Percentiles rank a stretch among this genome's conserved stretches.
Conservation (phyloP, 164 flowering plant species). For the Platanus orientalis region DNA sequence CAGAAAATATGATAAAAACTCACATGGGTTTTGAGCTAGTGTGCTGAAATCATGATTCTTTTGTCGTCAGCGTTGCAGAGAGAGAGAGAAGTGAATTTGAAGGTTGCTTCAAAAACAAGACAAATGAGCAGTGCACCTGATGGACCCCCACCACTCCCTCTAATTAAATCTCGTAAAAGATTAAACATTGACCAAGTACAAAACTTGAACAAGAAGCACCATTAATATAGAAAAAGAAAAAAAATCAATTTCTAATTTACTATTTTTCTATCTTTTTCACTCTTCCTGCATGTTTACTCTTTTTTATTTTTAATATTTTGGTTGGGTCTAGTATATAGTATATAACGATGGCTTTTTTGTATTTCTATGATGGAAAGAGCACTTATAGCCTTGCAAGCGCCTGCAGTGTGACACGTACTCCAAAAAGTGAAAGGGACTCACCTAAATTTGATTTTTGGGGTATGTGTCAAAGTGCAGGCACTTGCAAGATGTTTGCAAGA, state of each 20-base stretch:
- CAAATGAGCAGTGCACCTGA: constrained; percentile 71
- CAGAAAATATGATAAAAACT: constrained; percentile 42
- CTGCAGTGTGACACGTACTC: not conserved
- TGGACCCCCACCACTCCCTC: constrained; percentile 57
- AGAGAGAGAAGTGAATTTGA: constrained; percentile 33
- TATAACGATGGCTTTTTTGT: too few relatives aligned
- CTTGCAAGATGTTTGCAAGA: too few relatives aligned
- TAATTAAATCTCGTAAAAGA: constrained; percentile 16
- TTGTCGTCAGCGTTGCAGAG: constrained; percentile 60
- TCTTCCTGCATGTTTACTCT: not conserved
- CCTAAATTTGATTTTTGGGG: not conserved
- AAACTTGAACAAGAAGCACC: constrained; percentile 32
- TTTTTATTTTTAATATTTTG: too few relatives aligned
- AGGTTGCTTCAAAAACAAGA: constrained; percentile 89
- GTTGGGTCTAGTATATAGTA: too few relatives aligned
- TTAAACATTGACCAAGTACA: constrained; percentile 14
- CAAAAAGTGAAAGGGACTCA: not conserved
- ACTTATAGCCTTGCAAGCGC: too few relatives aligned
- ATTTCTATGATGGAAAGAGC: too few relatives aligned
- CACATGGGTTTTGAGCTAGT: constrained; percentile 82
- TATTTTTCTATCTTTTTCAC: not conserved
- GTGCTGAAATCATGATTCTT: constrained; percentile 70
- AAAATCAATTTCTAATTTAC: not conserved
- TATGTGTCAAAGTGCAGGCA: not conserved
- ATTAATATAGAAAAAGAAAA: not conserved